These are phyloP conservation scores for Salvia miltiorrhiza DNA, from an alignment of 257 asterid species.

Conservation along the genomic window DNA sequence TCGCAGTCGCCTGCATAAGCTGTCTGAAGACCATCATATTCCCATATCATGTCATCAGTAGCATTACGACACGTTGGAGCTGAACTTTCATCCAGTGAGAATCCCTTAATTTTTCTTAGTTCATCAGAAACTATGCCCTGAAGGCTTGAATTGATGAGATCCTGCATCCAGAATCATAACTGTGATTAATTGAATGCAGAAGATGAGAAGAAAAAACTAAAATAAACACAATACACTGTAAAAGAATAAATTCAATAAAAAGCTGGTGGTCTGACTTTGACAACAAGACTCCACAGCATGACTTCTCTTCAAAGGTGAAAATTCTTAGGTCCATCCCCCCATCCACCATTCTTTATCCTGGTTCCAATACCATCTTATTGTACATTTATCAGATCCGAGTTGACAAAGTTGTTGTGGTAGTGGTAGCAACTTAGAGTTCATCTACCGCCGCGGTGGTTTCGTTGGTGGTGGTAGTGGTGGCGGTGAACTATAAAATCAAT, in stretches of 20 bases:
- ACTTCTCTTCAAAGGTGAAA: neutral
- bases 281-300: neutral
- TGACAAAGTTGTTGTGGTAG: no score
- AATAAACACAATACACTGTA: no score
- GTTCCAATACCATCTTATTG: neutral
- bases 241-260: neutral
- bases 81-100: no score
- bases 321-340: neutral
- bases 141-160: no score
- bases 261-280: neutral
- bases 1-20: conserved; percentile 70
- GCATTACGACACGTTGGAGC: conserved; percentile 23
- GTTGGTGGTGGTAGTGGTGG: conserved; percentile 34
- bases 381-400: neutral
- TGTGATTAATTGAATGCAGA: no score
- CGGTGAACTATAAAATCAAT: conserved; percentile 16
- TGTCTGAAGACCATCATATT: conserved; percentile 68
- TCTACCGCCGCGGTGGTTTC: conserved; percentile 18
- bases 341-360: neutral
- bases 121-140: no score
- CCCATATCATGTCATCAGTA: conserved; percentile 76
- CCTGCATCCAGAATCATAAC: no score
- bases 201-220: no score
- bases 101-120: no score
- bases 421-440: conserved; percentile 11